Conservation (phyloP, 139 green algal genomes). For the Diplosphaera chodatii region DNA sequence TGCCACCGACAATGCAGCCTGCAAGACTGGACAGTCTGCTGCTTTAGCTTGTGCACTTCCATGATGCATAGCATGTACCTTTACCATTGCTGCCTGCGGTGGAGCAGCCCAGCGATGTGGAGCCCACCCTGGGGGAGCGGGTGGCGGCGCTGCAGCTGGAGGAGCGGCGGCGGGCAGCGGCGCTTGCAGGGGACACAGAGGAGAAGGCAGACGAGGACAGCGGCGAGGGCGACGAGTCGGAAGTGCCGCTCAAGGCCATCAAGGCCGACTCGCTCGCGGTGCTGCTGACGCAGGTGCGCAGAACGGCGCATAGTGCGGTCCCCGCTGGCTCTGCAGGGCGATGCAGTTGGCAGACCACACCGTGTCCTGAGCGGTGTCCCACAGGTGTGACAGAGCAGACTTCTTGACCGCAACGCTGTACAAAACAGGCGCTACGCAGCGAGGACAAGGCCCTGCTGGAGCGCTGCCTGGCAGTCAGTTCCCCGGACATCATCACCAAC, state of each 20-base stretch:
- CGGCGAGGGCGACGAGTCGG: constrained; percentile 2
- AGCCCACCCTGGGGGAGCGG: constrained; percentile 19
- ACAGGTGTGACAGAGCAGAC: constrained; percentile 55
- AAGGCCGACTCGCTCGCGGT: constrained; percentile 57
- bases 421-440: constrained; percentile 38
- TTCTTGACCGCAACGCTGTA: too few species aligned
- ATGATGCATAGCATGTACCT: too few species aligned
- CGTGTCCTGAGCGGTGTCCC: too few species aligned
- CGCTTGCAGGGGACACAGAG: not conserved
- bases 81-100: too few species aligned
- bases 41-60: too few species aligned
- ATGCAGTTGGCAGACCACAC: too few species aligned
- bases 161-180: not conserved
- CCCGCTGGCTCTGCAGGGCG: constrained; percentile 27
- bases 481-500: constrained; percentile 45
- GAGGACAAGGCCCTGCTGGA: constrained; percentile 60
- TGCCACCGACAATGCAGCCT: too few species aligned
- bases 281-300: constrained; percentile 63
- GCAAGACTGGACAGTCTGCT: too few species aligned
- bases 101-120: not conserved
- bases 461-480: constrained; percentile 42
- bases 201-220: not conserved
- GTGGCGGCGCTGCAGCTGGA: constrained; percentile 20
- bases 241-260: constrained; percentile 4
- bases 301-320: too few species aligned